Evolutionary conservation across 2,329 filamentous ascomycete genomes (phyloP), one percentile per base, ranked within the genome.

Genomic region (Cladosporium phlei): DNA sequence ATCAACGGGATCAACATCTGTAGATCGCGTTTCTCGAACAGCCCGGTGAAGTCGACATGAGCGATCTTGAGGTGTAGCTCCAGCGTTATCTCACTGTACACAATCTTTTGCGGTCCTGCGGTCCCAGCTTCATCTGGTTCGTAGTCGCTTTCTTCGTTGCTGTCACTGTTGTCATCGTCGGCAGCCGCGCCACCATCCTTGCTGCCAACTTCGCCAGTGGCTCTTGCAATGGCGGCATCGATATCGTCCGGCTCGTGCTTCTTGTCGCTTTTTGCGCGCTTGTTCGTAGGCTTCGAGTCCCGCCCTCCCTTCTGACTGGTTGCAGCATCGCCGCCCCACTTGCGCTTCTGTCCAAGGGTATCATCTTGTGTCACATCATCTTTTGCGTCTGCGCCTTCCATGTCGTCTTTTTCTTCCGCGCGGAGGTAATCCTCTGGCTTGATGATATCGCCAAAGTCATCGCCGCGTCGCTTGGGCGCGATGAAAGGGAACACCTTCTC

Each of bases 1-100:
- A 98, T 95, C 5, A 97, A 78, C 0, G 93, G 93, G 39, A 98
- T 88, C 45, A 98, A 71, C 83, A 96, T 96, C 66, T 91, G 88
- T 38, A 98, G 72, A 65, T 88, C 95, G 55, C 91, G 86, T 65
- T 90, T 90, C 63, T 97, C 93, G 66, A 97, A 91, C 19, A 97
- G 70, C 19, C 91, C 93, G 42, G 86, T 83, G 62, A 95, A 96
- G 67, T 98, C 93, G 44, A 98, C 82, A 65, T 86, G 93, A 2
- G 86, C 86, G 54, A 98, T 82, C 37, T 84, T 82, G 40, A 93
- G 73, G 53, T 86, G 82, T 48, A 91, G 73, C 9, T 75, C 72
- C 20, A 97, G 65, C 1, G 71, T 78, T 38, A 84, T 77, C 1
- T 75, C 78, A 9, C 75, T 76, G 53, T 85, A 77, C 7, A 85